These are phyloP conservation scores for Aspergillus wentii DNA, from an alignment of 495 filamentous ascomycete genomes.

Conservation along the genomic window DNA sequence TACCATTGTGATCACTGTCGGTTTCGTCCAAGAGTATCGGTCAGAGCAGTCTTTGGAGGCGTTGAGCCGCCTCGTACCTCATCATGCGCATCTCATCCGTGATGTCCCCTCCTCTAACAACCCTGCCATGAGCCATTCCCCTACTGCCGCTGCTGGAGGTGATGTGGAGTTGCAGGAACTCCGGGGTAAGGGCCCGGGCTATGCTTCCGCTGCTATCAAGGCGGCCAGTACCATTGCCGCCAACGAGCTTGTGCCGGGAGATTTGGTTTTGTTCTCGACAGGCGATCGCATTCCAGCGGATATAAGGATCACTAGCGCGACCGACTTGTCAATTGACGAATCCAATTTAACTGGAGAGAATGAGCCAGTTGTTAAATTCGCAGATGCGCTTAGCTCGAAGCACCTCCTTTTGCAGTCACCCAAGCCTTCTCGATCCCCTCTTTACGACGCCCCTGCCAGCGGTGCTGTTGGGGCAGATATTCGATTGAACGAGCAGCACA, in stretches of 20 bases:
- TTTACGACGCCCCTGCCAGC: constrained; percentile 55
- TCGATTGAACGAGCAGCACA: constrained; percentile 61
- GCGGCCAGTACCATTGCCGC: constrained; percentile 81
- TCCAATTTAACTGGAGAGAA: constrained; percentile 98
- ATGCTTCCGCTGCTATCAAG: constrained; percentile 56
- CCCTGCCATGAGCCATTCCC: constrained; percentile 17
- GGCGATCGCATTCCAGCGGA: constrained; percentile 96
- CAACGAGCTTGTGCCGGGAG: constrained; percentile 80
- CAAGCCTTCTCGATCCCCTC: constrained; percentile 49
- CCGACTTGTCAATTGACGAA: constrained; percentile 88
- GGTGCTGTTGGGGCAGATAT: constrained; percentile 63
- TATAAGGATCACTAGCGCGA: constrained; percentile 85
- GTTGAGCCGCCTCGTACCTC: constrained; percentile 86
- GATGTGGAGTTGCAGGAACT: constrained; percentile 37
- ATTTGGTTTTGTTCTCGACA: constrained; percentile 88
- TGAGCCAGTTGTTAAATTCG: constrained; percentile 76
- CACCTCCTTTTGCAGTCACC: constrained; percentile 11
- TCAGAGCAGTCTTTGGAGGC: constrained; percentile 97
- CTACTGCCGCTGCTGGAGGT: constrained; percentile 30
- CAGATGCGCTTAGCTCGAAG: constrained; percentile 48
- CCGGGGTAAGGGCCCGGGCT: constrained; percentile 30
- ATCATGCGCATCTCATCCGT: constrained; percentile 88
- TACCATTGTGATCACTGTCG: constrained; percentile 93
- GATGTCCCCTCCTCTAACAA: constrained; percentile 28
- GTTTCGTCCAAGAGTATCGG: constrained; percentile 95